Conservation (phyloP, 805 yeast genomes). For the Yarrowia porcina region DNA sequence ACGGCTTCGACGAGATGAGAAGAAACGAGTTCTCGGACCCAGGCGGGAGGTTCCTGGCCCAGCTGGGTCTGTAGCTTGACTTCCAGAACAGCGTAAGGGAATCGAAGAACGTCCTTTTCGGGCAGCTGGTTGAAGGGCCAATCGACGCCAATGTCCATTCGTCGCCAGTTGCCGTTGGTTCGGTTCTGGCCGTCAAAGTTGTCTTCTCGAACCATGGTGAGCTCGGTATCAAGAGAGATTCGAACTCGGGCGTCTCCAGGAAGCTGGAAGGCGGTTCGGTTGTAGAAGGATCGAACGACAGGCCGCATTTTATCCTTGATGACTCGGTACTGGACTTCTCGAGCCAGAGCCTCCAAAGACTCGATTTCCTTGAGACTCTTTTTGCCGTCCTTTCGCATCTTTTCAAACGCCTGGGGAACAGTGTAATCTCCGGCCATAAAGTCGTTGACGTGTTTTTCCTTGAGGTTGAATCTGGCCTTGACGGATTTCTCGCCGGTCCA, state of each 20-base stretch:
- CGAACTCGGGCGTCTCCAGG: constrained; percentile 99
- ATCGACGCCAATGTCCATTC: constrained; percentile 97
- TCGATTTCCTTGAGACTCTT: constrained; percentile 85
- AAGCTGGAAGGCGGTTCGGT: constrained; percentile 97
- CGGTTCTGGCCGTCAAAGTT: constrained; percentile 90
- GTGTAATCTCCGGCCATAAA: constrained; percentile 82
- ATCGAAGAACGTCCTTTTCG: constrained; percentile 81
- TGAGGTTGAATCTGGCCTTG: constrained; percentile 90
- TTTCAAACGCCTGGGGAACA: constrained; percentile 85
- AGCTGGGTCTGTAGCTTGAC: constrained; percentile 95
- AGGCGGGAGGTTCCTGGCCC: constrained; percentile 98
- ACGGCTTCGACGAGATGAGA: constrained; percentile 97
- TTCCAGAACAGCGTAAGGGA: constrained; percentile 96
- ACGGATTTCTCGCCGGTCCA: constrained; percentile 99
- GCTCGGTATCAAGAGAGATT: constrained; percentile 94
- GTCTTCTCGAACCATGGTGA: constrained; percentile 97
- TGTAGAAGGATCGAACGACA: constrained; percentile 91
- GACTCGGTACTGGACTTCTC: constrained; percentile 88
- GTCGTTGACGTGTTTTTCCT: constrained; percentile 84
- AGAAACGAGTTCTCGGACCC: constrained; percentile 91
- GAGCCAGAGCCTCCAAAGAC: constrained; percentile 84
- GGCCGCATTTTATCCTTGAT: constrained; percentile 84
- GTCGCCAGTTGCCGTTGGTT: constrained; percentile 92
- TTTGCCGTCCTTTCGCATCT: constrained; percentile 88
- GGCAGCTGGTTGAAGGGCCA: constrained; percentile 88